phyloP scores from a whole-genome alignment of 2,329 filamentous ascomycete genomes.

The Hymenoscyphus fructigenus region DNA sequence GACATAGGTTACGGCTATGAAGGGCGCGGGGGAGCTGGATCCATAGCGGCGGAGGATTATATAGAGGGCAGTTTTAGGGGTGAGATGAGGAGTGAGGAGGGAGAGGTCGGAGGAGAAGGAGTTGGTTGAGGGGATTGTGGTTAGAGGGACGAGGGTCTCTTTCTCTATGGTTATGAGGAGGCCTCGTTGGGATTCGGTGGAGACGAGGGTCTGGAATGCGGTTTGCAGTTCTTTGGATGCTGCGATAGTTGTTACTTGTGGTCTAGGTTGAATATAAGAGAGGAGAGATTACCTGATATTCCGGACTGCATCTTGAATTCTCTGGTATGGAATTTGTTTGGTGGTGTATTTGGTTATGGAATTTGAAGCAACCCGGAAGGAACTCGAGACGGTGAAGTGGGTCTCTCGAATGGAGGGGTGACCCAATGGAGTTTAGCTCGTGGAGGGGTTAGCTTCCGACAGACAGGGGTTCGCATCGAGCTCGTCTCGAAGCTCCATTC shows the following conservation, averaged over 20 bases:
- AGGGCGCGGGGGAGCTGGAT: constrained; percentile 44
- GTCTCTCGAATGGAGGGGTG: neutral
- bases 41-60: constrained; percentile 70
- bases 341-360: neutral
- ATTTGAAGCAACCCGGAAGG: neutral
- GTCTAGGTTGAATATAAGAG: no score
- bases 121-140: constrained; percentile 52
- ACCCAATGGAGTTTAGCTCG: neutral
- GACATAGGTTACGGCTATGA: constrained; percentile 74
- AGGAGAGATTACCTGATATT: constrained; percentile 70
- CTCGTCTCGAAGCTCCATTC: neutral
- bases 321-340: neutral
- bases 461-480: neutral
- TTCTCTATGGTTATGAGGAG: constrained; percentile 69
- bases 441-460: neutral
- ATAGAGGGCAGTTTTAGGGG: constrained; percentile 68
- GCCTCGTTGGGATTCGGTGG: constrained; percentile 61
- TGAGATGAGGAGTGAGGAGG: constrained; percentile 61
- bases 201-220: constrained; percentile 69
- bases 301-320: constrained; percentile 68
- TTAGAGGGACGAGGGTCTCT: constrained; percentile 65
- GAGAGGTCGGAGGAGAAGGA: constrained; percentile 65
- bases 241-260: constrained; percentile 39
- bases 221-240: constrained; percentile 75
- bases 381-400: neutral